Evolutionary conservation across 305 asterid genomes (phyloP).

Genomic region (Fraxinus paxiana): DNA sequence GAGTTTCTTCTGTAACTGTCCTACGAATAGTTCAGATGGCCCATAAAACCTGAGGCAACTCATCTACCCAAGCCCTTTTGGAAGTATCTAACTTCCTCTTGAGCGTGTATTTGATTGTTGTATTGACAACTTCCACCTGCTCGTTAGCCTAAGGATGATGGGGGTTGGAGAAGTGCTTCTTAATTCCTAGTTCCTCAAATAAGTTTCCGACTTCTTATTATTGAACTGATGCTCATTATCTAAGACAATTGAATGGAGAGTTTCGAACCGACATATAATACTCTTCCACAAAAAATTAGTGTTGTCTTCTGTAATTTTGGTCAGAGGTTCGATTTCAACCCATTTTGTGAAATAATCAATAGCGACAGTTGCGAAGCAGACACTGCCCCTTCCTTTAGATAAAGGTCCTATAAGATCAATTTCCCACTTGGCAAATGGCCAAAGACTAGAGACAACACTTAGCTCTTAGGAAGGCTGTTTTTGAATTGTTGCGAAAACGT

Average conservation of each 20-base stretch:
- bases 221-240: neutral
- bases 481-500: neutral
- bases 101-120: neutral
- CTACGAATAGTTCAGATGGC: neutral
- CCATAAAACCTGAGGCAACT: neutral
- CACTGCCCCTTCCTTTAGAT: no score
- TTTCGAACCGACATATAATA: neutral
- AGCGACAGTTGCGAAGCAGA: neutral
- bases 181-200: neutral
- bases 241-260: neutral
- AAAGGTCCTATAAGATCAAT: no score
- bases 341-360: no score
- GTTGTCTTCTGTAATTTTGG: neutral
- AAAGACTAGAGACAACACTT: neutral
- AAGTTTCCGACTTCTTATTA: neutral
- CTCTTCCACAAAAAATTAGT: neutral
- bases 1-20: neutral
- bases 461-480: neutral
- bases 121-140: neutral
- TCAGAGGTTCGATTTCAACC: neutral
- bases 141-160: neutral
- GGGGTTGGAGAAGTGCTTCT: neutral
- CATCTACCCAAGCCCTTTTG: neutral
- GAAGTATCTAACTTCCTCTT: neutral
- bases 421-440: neutral